A percentile compares a stretch with the other conserved stretches of the same genome.
Evolutionary conservation across 352 stramenopile genomes (phyloP).

Genomic region (Phytophthora hybrid): DNA sequence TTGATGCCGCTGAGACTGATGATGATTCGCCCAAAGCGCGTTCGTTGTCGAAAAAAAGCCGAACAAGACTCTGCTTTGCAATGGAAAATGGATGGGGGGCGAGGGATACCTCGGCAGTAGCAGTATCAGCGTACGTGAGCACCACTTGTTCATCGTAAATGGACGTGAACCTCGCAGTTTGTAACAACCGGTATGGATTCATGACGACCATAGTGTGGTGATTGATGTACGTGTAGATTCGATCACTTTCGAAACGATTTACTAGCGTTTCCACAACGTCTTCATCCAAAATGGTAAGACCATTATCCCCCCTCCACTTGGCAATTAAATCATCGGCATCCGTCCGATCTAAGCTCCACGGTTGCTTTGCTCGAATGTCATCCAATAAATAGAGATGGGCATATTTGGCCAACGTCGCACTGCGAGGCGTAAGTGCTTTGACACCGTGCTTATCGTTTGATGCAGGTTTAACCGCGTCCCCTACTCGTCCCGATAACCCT

Average conservation of each 20-base stretch:
- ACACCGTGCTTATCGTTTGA: neutral
- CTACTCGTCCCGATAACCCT: constrained; percentile 41
- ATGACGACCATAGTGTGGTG: constrained; percentile 72
- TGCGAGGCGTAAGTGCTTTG: constrained; percentile 61
- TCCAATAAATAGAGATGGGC: constrained; percentile 76
- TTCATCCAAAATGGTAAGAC: constrained; percentile 6
- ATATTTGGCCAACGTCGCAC: constrained; percentile 82
- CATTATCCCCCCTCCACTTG: constrained; percentile 1
- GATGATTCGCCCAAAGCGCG: neutral
- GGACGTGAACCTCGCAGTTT: constrained; percentile 79
- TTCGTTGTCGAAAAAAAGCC: constrained; percentile 48
- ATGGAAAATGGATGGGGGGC: constrained; percentile 80
- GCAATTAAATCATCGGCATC: constrained; percentile 53
- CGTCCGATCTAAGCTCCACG: constrained; percentile 63
- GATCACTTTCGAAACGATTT: constrained; percentile 54
- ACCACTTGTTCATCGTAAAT: constrained; percentile 88
- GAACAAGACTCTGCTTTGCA: constrained; percentile 66
- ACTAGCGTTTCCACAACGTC: constrained; percentile 32
- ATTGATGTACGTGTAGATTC: constrained; percentile 71
- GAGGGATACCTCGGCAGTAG: constrained; percentile 46
- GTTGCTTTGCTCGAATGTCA: constrained; percentile 59
- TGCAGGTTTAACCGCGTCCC: constrained; percentile 9
- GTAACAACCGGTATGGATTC: constrained; percentile 79
- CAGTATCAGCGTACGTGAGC: constrained; percentile 62
- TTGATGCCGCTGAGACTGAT: constrained; percentile 6